phyloP scores from a whole-genome alignment of 768 basidiomycete genomes.

The Fistulinella prunicolor region DNA sequence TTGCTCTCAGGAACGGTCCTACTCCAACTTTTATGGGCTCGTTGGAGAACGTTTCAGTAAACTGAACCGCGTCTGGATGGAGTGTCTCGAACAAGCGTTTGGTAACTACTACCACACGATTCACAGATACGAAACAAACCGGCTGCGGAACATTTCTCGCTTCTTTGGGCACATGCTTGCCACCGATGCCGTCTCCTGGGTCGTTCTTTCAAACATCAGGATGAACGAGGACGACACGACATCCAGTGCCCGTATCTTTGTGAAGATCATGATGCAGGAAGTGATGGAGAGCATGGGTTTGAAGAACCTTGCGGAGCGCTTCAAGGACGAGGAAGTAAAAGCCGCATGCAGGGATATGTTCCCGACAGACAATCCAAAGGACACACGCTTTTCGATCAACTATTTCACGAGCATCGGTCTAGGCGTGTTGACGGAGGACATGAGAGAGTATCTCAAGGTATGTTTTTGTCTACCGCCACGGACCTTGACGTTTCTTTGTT shows the following conservation, averaged over 20 bases:
- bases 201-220: slow-evolving; percentile 76
- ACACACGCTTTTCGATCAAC: slow-evolving; percentile 95
- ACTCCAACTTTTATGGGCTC: slow-evolving; percentile 95
- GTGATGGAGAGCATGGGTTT: slow-evolving; percentile 93
- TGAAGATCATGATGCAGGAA: slow-evolving; percentile 96
- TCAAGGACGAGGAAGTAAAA: slow-evolving; percentile 83
- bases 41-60: slow-evolving; percentile 96
- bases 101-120: slow-evolving; percentile 90
- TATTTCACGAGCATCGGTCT: slow-evolving; percentile 96
- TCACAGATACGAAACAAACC: slow-evolving; percentile 98
- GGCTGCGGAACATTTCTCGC: slow-evolving; percentile 92
- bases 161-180: slow-evolving; percentile 94
- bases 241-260: slow-evolving; percentile 91
- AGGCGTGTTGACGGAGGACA: slow-evolving; percentile 88
- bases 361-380: slow-evolving; percentile 94
- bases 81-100: slow-evolving; percentile 85
- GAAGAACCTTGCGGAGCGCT: slow-evolving; percentile 80
- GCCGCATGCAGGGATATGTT: slow-evolving; percentile 80
- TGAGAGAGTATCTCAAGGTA: slow-evolving; percentile 95
- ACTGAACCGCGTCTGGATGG: slow-evolving; percentile 93
- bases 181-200: slow-evolving; percentile 88
- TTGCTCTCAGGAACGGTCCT: slow-evolving; percentile 99
- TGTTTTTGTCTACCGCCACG: slow-evolving; percentile 21
- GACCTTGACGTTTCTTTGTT: neutral
- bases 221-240: slow-evolving; percentile 99